Evolutionary conservation across 2,329 filamentous ascomycete genomes (phyloP), one percentile per base, ranked within the genome.

Genomic region (Phialophora chinensis): DNA sequence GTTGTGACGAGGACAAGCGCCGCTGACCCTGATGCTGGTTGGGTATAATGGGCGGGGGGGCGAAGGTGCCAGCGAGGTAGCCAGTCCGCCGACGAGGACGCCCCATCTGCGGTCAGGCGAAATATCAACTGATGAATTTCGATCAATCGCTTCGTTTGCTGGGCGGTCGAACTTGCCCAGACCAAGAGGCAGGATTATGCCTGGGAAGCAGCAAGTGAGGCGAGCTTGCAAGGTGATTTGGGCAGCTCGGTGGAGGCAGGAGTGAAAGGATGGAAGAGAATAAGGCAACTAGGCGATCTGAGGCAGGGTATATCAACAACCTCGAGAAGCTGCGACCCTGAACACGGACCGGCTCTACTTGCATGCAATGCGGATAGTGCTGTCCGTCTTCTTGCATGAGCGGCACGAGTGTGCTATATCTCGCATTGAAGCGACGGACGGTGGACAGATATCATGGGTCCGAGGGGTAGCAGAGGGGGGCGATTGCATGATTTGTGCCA

Each of bases 91-190:
- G 63, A 49, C 53, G 63, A 42, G 56, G 60, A 12, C 66, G 66
- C 60, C 66, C 66, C 66, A 68, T 68, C 23, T 62, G 63, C 29
- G 25, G 25, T 49, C 47, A 54, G 63, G 66, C 60, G 58, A 58
- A 57, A 31, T 56, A 44, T 25, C 27, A 25, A 35, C 52, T 31
- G 47, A 49, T 35, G 38, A 52, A 58, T 33, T 17, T 29, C 20
- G 33, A 44, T 23, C 31, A 31, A 25, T 29, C 8, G 49, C 38
- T 31, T 23, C 31, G 12, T 5, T 54, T 17, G n/a, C 31, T 23
- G 58, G 42, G 52, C 17, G 8, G 42, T 38, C 47, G 52, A 29
- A 29, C 38, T 12, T 23, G 49, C 59, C 31, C 44, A 20, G 56
- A 27, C 38, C 38, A 7, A 52, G 47, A 63, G 42, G 49, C 59